Evolutionary conservation across 2,329 filamentous ascomycete genomes (phyloP).

Genomic region (Emericellopsis cladophorae): DNA sequence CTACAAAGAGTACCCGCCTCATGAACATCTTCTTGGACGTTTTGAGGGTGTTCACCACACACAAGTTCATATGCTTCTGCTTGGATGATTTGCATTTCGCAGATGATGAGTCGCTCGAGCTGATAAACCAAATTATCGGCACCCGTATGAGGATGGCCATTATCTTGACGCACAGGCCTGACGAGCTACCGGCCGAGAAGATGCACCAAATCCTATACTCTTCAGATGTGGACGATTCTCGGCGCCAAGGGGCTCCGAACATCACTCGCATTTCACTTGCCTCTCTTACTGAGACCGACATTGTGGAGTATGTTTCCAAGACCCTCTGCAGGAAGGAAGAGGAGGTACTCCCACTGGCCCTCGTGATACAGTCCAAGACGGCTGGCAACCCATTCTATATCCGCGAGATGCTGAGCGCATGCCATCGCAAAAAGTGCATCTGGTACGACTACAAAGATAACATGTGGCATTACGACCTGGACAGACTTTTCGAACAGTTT

Average conservation of each 20-base stretch:
- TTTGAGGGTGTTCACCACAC: slow-evolving; percentile 64
- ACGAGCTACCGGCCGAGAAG: slow-evolving; percentile 46
- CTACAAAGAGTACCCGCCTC: slow-evolving; percentile 57
- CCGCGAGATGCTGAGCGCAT: slow-evolving; percentile 78
- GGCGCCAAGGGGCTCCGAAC: slow-evolving; percentile 34
- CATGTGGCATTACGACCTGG: slow-evolving; percentile 74
- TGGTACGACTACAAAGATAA: slow-evolving; percentile 82
- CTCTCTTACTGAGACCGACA: slow-evolving; percentile 67
- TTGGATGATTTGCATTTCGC: slow-evolving; percentile 86
- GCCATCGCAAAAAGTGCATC: slow-evolving; percentile 75
- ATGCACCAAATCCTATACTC: slow-evolving; percentile 42
- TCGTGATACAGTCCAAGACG: slow-evolving; percentile 82
- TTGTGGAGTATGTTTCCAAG: slow-evolving; percentile 68
- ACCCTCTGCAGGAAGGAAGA: slow-evolving; percentile 65
- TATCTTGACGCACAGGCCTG: slow-evolving; percentile 62
- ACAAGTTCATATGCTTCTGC: slow-evolving; percentile 80
- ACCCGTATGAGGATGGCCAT: slow-evolving; percentile 72
- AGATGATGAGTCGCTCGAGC: slow-evolving; percentile 73
- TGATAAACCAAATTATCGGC: slow-evolving; percentile 69
- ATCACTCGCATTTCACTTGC: slow-evolving; percentile 60
- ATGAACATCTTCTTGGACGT: slow-evolving; percentile 86
- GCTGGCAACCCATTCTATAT: slow-evolving; percentile 85
- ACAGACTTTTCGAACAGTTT: slow-evolving; percentile 77
- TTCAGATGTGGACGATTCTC: slow-evolving; percentile 36
- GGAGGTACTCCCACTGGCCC: slow-evolving; percentile 63